Percentiles rank a stretch among this genome's conserved stretches.
Evolutionary conservation across 768 basidiomycete species (phyloP).

Genomic region (Tulasnella sp.): DNA sequence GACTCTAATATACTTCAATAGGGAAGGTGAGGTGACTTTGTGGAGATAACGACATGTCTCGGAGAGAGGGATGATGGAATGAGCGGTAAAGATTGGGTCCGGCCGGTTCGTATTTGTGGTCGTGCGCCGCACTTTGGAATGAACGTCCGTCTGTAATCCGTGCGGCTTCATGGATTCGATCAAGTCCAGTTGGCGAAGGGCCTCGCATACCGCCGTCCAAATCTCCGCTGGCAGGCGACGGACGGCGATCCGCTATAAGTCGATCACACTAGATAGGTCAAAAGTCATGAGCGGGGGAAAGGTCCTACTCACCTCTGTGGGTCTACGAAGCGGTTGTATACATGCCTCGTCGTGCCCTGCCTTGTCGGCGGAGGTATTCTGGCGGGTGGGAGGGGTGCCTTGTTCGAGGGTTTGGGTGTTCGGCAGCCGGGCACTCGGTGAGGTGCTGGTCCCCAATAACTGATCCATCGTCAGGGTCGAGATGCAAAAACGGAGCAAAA

Average conservation of each 20-base stretch:
- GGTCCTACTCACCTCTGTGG: no score
- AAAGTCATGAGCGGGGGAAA: background rate
- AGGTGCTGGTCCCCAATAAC: background rate
- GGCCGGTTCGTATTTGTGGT: background rate
- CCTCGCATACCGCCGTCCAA: background rate
- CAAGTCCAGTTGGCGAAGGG: background rate
- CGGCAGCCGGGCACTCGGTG: background rate
- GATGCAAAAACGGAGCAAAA: background rate
- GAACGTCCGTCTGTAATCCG: background rate
- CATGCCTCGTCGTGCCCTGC: background rate
- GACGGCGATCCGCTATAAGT: background rate
- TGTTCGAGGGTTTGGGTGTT: background rate
- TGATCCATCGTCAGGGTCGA: background rate
- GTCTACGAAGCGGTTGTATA: background rate
- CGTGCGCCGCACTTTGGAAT: background rate
- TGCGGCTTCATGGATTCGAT: background rate
- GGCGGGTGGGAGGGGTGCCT: background rate
- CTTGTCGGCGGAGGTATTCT: background rate
- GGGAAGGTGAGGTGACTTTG: background rate
- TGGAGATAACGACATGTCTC: background rate
- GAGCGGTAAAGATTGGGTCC: background rate
- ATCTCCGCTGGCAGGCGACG: background rate
- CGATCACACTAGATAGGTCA: background rate
- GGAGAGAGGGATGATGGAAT: background rate
- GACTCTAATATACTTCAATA: background rate